A percentile compares a stretch with the other conserved stretches of the same genome.
These are phyloP conservation scores for Calonectria ilicicola DNA, from an alignment of 2,329 filamentous ascomycete species.

Conservation along the genomic window DNA sequence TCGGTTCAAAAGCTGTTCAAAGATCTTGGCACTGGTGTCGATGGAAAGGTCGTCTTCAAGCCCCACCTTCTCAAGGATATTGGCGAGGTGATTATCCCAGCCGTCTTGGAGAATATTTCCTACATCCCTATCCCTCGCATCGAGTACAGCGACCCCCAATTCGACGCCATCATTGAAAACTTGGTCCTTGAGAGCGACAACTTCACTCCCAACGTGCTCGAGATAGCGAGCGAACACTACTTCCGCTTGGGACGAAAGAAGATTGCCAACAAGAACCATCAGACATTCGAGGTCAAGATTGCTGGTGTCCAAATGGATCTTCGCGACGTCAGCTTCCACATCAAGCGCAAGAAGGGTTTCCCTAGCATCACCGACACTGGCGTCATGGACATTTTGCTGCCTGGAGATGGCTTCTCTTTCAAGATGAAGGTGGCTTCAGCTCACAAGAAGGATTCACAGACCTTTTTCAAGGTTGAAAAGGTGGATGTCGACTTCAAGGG, in stretches of 20 bases:
- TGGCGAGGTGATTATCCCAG: slow-evolving; percentile 86
- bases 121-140: slow-evolving; percentile 96
- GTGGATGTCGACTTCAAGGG: slow-evolving; percentile 85
- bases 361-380: slow-evolving; percentile 88
- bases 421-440: slow-evolving; percentile 89
- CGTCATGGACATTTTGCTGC: slow-evolving; percentile 88
- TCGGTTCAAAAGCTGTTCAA: slow-evolving; percentile 87
- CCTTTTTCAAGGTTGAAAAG: slow-evolving; percentile 96
- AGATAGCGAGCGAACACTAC: slow-evolving; percentile 93
- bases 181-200: slow-evolving; percentile 96
- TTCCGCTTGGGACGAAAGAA: slow-evolving; percentile 95
- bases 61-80: slow-evolving; percentile 91
- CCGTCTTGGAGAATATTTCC: slow-evolving; percentile 83
- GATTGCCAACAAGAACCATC: slow-evolving; percentile 82
- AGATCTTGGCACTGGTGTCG: slow-evolving; percentile 86
- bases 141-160: slow-evolving; percentile 85
- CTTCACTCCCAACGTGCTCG: slow-evolving; percentile 91
- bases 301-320: slow-evolving; percentile 95
- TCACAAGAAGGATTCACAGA: slow-evolving; percentile 78
- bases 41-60: slow-evolving; percentile 91
- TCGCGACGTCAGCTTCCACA: slow-evolving; percentile 90
- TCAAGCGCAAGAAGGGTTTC: slow-evolving; percentile 96
- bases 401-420: slow-evolving; percentile 90
- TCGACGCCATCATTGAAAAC: slow-evolving; percentile 94
- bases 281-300: slow-evolving; percentile 85